Conservation (phyloP, 164 flowering plant genomes). For the Pachysandra terminalis region DNA sequence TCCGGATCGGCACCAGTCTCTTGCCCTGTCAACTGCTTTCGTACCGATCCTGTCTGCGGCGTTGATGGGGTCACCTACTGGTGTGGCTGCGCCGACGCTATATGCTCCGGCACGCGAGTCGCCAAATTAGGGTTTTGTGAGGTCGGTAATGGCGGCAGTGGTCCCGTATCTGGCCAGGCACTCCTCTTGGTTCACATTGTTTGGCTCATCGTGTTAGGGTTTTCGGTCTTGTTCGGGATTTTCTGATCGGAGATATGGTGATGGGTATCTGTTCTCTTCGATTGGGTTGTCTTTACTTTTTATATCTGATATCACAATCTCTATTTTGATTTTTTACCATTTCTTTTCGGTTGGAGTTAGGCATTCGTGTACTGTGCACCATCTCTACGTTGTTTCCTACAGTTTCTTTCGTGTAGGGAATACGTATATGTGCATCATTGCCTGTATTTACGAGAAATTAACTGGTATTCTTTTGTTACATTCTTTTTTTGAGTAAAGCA, state of each 20-base stretch:
- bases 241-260: neutral
- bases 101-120: neutral
- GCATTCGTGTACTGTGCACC: too few relatives aligned
- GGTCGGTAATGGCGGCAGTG: neutral
- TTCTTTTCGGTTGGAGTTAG: too few relatives aligned
- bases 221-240: neutral
- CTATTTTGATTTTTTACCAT: too few relatives aligned
- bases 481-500: too few relatives aligned
- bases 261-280: neutral
- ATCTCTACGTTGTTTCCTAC: too few relatives aligned
- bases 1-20: conserved; percentile 17
- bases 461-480: too few relatives aligned
- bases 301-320: too few relatives aligned
- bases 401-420: too few relatives aligned
- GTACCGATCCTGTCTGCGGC: conserved; percentile 69
- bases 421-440: too few relatives aligned
- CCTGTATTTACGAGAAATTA: too few relatives aligned
- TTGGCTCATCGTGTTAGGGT: neutral
- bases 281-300: too few relatives aligned
- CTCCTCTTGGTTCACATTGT: neutral
- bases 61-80: conserved; percentile 57
- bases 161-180: conserved; percentile 8
- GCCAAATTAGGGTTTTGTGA: neutral
- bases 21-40: conserved; percentile 60
- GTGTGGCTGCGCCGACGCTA: neutral